Base-by-base conservation (phyloP, 208 protist species). In the Trypanosoma boissoni region DNA sequence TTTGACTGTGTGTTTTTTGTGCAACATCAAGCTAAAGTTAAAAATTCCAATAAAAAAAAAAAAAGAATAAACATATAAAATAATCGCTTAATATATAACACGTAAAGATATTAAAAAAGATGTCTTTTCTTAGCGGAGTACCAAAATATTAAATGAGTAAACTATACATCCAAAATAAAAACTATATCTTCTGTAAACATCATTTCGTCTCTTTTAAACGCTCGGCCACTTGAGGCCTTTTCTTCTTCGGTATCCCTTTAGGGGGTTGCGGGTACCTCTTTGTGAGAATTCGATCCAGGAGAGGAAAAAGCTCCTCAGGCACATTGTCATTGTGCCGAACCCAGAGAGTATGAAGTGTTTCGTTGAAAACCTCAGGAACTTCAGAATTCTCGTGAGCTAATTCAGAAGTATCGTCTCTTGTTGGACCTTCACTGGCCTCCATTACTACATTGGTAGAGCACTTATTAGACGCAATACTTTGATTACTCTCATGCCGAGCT, bases 1-100 rank as follows among this genome's bases (percentile, higher is more conserved):
- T 36, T 89, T 88, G 20, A 70, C 31, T 18, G 58, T 75, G 37
- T 69, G 62, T 57, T 88, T 87, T 64, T 76, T 86, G 28, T 82
- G 73, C 41, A 92, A 78, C 86, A 92, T 92, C 18, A 52, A 12
- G 26, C 6, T 28, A 6, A 16, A 7, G 3, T 41, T 39, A n/a
- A 32, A 44, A 32, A 23, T 52, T 20, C 27, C 20, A 32, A 16
- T 4, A 57, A 31, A 39, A 67, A 48, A 51, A 49, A 46, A 62
- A 51, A 68, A 49, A 55, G 43, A 6, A 39, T 3, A 31, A 46
- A 58, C 29, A 31, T 29, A 10, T 45, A 46, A 29, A 4, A 23
- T 37, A 58, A 37, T 23, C 18, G 28, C 55, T 37, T 31, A 20
- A 50, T 49, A 64, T 59, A 34, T 59, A 70, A 48, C 54, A 64